Percentiles rank a stretch among this genome's conserved stretches.
phyloP scores from a whole-genome alignment of 73 alveolate genomes.

The Paramecium primaurelia region DNA sequence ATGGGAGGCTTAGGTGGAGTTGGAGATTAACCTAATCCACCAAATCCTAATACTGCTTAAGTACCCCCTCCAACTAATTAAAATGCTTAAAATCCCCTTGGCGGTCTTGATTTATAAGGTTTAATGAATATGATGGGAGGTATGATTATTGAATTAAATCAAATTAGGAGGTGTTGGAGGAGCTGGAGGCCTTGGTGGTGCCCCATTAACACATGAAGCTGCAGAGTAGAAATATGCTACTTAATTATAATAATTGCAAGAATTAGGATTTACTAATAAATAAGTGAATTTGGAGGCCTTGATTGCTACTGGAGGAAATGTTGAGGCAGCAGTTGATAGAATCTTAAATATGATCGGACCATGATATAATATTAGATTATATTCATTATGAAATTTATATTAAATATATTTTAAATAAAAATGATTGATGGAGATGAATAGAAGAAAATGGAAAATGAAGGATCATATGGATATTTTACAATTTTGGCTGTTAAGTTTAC shows the following conservation, averaged over 20 bases:
- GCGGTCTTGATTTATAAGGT: neutral
- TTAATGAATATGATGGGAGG: neutral
- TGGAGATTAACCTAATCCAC: neutral
- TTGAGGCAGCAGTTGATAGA: conserved; percentile 92
- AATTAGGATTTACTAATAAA: conserved; percentile 96
- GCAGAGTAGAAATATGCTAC: conserved; percentile 88
- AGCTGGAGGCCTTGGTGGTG: conserved; percentile 38
- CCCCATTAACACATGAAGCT: neutral
- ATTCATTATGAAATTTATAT: neutral
- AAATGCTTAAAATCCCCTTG: neutral
- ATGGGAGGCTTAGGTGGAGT: conserved; percentile 65
- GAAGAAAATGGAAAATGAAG: conserved; percentile 19
- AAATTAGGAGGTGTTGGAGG: conserved; percentile 56
- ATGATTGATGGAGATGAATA: conserved; percentile 15
- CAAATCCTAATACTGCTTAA: neutral
- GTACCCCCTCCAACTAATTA: neutral
- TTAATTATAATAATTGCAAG: conserved; percentile 89
- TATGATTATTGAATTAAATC: neutral
- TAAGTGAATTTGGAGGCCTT: conserved; percentile 89
- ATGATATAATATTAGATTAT: neutral
- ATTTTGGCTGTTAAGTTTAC: conserved; percentile 38
- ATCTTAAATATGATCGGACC: conserved; percentile 79
- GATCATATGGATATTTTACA: conserved; percentile 42
- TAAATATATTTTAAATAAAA: neutral
- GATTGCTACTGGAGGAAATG: conserved; percentile 94